Percentiles rank a stretch among this genome's conserved stretches.
Conservation (phyloP, 352 stramenopile genomes). For the Blastocystis sp. region DNA sequence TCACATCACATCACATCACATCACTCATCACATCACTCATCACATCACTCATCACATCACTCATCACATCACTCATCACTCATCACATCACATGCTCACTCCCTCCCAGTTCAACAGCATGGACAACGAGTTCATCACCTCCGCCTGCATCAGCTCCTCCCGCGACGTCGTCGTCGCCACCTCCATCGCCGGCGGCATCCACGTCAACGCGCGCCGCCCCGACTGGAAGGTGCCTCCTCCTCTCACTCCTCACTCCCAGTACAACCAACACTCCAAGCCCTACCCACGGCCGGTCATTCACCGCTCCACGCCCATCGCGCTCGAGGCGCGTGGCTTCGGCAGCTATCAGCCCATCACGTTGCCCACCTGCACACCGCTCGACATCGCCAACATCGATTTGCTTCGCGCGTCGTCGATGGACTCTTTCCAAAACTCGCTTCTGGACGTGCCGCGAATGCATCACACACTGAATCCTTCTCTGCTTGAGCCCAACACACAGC, state of each 20-base stretch:
- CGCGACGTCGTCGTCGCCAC: not conserved
- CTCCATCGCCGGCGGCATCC: slow-evolving; percentile 30
- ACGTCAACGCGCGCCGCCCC: not conserved
- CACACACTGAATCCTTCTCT: not conserved
- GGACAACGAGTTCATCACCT: slow-evolving; percentile 34
- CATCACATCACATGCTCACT: not conserved
- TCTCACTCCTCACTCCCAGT: not conserved
- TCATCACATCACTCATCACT: not conserved
- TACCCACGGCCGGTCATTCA: not conserved
- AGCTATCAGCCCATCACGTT: not conserved
- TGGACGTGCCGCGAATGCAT: slow-evolving; percentile 25
- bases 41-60: not conserved
- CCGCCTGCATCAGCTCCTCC: not conserved
- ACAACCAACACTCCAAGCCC: slow-evolving; percentile 12
- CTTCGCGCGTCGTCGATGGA: slow-evolving; percentile 5
- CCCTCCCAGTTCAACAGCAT: slow-evolving; percentile 11
- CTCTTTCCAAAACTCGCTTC: slow-evolving; percentile 3
- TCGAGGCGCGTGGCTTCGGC: slow-evolving; percentile 14
- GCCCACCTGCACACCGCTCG: not conserved
- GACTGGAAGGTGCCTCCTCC: slow-evolving; percentile 17
- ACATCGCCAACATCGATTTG: not conserved
- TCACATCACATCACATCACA: no score
- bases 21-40: no score
- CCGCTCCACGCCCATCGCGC: not conserved
- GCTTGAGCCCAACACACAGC: not conserved